Evolutionary conservation across 106 monocot genomes (phyloP).

Genomic region (Ottelia alismoides): DNA sequence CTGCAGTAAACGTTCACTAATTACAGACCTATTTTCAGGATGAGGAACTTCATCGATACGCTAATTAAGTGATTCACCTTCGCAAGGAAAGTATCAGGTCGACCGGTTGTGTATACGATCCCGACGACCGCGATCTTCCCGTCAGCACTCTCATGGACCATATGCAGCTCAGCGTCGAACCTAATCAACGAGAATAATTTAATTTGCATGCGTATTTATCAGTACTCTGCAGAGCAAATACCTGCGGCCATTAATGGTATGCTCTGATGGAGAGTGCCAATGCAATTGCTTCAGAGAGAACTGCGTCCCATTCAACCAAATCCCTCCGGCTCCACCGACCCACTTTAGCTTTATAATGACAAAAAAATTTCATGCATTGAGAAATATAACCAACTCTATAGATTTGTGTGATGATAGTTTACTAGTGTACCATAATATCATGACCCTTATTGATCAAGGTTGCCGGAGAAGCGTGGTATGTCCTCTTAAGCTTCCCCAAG

Average conservation of each 20-base stretch:
- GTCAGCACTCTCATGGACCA: conserved; percentile 45
- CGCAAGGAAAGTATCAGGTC: conserved; percentile 31
- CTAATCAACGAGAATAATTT: conserved; percentile 6
- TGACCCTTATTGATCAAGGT: conserved; percentile 41
- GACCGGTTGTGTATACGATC: conserved; percentile 42
- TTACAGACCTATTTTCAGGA: too few relatives aligned
- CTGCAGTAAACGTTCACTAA: too few relatives aligned
- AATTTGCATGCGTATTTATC: background rate
- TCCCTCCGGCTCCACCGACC: conserved; percentile 19
- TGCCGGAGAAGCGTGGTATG: conserved; percentile 25
- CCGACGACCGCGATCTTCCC: conserved; percentile 40
- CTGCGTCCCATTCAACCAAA: conserved; percentile 19
- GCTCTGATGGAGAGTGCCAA: too few relatives aligned
- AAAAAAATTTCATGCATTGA: too few relatives aligned
- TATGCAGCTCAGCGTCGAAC: conserved; percentile 48
- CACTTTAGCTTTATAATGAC: conserved; percentile 7
- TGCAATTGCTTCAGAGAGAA: background rate
- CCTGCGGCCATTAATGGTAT: conserved; percentile 4
- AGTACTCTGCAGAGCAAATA: background rate
- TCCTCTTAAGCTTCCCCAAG: conserved; percentile 5
- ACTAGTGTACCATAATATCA: conserved; percentile 72
- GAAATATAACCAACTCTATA: too few relatives aligned
- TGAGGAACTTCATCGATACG: background rate
- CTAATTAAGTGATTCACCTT: conserved; percentile 18
- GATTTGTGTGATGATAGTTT: too few relatives aligned